Conservation (phyloP, 805 yeast species). For the Cyberlindnera mrakii region DNA sequence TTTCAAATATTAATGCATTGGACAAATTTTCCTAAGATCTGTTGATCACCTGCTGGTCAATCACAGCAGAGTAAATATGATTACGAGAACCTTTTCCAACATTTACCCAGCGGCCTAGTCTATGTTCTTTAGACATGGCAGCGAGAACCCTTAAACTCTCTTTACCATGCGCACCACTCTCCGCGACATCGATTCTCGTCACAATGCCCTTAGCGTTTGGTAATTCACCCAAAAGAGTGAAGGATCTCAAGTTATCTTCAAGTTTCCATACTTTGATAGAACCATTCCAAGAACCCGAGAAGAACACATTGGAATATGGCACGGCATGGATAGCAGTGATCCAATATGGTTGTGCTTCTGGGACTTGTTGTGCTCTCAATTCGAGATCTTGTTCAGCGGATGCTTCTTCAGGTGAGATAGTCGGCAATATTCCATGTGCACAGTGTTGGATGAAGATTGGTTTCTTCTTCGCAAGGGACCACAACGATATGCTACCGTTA, state of each 20-base stretch:
- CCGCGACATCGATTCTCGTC: constrained; percentile 52
- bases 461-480: constrained; percentile 89
- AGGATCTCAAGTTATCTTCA: constrained; percentile 54
- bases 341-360: constrained; percentile 75
- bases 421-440: constrained; percentile 70
- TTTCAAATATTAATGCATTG: background rate
- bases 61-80: constrained; percentile 54
- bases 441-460: constrained; percentile 63
- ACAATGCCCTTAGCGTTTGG: constrained; percentile 64
- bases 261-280: constrained; percentile 72
- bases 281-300: constrained; percentile 89
- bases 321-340: constrained; percentile 76
- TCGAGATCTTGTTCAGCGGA: constrained; percentile 42
- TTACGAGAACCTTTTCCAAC: constrained; percentile 63
- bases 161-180: constrained; percentile 45
- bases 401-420: constrained; percentile 42
- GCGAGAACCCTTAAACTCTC: constrained; percentile 54
- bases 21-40: constrained; percentile 1
- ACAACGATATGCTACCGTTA: constrained; percentile 82
- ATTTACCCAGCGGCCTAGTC: constrained; percentile 80
- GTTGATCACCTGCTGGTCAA: constrained; percentile 32
- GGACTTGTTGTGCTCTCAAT: constrained; percentile 44
- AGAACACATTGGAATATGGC: constrained; percentile 78
- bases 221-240: constrained; percentile 51
- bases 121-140: constrained; percentile 76